A percentile compares a stretch with the other conserved stretches of the same genome.
Conservation (phyloP, 768 basidiomycete species). For the Phaeotremella skinneri region DNA sequence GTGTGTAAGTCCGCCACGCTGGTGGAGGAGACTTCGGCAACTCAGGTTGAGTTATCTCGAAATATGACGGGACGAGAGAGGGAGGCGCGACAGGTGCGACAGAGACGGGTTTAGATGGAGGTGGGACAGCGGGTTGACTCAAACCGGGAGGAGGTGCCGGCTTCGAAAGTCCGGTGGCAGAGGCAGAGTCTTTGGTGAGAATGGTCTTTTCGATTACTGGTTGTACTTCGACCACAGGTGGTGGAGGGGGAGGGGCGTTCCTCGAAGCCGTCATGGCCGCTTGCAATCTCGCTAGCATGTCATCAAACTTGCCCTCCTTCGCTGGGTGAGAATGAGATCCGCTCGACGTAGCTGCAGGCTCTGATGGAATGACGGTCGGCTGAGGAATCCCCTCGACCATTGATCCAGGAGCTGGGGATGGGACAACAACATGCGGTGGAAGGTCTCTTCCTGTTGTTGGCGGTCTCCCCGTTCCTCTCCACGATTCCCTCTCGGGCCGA, state of each 20-base stretch:
- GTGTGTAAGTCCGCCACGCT: conserved; percentile 50
- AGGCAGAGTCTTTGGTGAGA: neutral
- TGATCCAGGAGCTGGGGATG: neutral
- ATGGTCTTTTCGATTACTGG: conserved; percentile 1
- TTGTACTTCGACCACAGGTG: conserved; percentile 1
- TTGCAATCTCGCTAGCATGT: conserved; percentile 49
- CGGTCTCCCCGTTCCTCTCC: neutral
- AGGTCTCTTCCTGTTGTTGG: neutral
- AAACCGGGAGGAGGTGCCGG: neutral
- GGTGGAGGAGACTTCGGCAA: conserved; percentile 49
- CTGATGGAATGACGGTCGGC: neutral
- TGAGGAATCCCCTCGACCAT: neutral
- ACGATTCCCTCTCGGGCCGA: neutral
- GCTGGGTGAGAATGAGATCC: conserved; percentile 5
- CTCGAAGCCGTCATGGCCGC: conserved; percentile 45
- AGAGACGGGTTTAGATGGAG: neutral
- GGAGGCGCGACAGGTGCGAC: conserved; percentile 7
- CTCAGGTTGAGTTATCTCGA: conserved; percentile 40
- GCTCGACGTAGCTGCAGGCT: neutral
- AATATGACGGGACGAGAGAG: conserved; percentile 27
- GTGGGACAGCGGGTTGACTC: neutral
- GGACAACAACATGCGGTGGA: neutral
- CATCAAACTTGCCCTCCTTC: conserved; percentile 41
- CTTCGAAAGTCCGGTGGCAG: conserved; percentile 15
- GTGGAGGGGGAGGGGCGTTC: neutral